Conservation (phyloP, 352 stramenopile genomes). For the Pythium myriotylum region DNA sequence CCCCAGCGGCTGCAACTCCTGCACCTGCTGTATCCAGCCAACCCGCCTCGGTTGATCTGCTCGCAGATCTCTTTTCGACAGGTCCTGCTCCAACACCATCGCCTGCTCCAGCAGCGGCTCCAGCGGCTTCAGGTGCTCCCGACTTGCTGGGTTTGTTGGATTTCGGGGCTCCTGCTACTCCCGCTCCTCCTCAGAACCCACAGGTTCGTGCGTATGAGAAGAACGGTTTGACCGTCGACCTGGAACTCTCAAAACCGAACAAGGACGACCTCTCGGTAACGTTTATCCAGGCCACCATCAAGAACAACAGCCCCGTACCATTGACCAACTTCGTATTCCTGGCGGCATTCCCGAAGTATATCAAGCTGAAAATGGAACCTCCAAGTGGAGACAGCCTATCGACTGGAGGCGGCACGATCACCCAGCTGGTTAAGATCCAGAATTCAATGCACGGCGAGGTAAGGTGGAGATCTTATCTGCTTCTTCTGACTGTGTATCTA, state of each 20-base stretch:
- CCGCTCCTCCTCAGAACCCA: conserved; percentile 39
- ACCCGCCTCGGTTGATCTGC: conserved; percentile 83
- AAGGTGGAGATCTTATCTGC: conserved; percentile 8
- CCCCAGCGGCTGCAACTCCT: conserved; percentile 29
- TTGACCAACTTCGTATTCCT: conserved; percentile 94
- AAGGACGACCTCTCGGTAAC: conserved; percentile 91
- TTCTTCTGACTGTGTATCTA: not conserved
- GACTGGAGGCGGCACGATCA: conserved; percentile 81
- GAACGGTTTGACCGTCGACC: conserved; percentile 92
- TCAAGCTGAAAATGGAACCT: conserved; percentile 98
- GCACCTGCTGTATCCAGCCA: conserved; percentile 26
- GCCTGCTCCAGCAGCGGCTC: conserved; percentile 20
- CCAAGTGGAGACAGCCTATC: conserved; percentile 90
- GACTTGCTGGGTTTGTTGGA: conserved; percentile 78
- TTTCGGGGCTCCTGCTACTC: conserved; percentile 51
- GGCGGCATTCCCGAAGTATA: conserved; percentile 97
- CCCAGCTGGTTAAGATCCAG: conserved; percentile 95
- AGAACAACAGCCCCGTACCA: conserved; percentile 86
- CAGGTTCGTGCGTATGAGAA: conserved; percentile 95
- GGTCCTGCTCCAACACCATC: conserved; percentile 29
- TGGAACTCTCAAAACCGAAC: conserved; percentile 93
- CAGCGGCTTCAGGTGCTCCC: not conserved
- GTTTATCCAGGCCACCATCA: conserved; percentile 91
- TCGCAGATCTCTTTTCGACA: conserved; percentile 94
- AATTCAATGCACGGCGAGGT: conserved; percentile 95